Conservation (phyloP, 2,329 filamentous ascomycete genomes). For the Colletotrichum melonis region DNA sequence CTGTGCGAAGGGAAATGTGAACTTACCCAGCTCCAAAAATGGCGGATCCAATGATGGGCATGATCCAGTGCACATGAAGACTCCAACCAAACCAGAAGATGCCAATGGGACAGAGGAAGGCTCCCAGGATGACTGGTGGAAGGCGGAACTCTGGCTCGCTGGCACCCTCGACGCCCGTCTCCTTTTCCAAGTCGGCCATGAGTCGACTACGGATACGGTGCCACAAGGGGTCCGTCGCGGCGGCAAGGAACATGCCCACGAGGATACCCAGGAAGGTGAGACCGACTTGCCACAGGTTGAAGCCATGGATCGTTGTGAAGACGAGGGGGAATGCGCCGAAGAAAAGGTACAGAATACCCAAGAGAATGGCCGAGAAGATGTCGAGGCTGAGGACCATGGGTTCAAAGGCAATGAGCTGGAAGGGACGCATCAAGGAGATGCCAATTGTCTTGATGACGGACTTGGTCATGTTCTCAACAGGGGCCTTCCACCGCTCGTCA, state of each 20-base stretch:
- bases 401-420: slow-evolving; percentile 83
- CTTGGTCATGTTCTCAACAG: slow-evolving; percentile 78
- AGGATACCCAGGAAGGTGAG: slow-evolving; percentile 80
- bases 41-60: slow-evolving; percentile 77
- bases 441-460: slow-evolving; percentile 73
- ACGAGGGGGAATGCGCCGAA: slow-evolving; percentile 89
- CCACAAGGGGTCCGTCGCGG: slow-evolving; percentile 75
- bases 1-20: slow-evolving; percentile 24
- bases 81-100: slow-evolving; percentile 94
- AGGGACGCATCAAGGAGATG: slow-evolving; percentile 73
- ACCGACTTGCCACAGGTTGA: slow-evolving; percentile 84
- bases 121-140: slow-evolving; percentile 80
- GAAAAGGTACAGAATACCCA: slow-evolving; percentile 90
- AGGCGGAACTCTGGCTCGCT: slow-evolving; percentile 90
- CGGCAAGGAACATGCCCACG: slow-evolving; percentile 74
- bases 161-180: slow-evolving; percentile 63
- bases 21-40: slow-evolving; percentile 79
- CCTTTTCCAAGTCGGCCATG: slow-evolving; percentile 61
- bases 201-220: slow-evolving; percentile 68
- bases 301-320: slow-evolving; percentile 79
- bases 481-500: slow-evolving; percentile 80
- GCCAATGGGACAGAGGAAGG: slow-evolving; percentile 80
- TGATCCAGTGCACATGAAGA: slow-evolving; percentile 83
- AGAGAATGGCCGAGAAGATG: slow-evolving; percentile 83
- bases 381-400: slow-evolving; percentile 89